phyloP scores from a whole-genome alignment of 495 filamentous ascomycete species.

The Aspergillus cristatus region DNA sequence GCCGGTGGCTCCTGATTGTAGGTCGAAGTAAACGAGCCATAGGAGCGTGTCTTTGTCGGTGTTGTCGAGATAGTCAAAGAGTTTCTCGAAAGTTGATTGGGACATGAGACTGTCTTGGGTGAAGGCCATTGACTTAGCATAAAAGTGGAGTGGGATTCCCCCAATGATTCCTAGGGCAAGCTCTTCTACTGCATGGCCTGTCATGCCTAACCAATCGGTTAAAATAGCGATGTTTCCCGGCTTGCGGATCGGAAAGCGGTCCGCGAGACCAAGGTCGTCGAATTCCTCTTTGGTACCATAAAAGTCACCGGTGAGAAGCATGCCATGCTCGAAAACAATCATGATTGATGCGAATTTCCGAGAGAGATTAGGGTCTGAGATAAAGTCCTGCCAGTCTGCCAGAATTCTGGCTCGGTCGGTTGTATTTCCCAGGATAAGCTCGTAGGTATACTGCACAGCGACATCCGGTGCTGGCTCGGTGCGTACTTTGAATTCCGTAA shows the following conservation, averaged over 20 bases:
- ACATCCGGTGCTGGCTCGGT: slow-evolving; percentile 19
- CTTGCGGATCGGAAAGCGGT: slow-evolving; percentile 11
- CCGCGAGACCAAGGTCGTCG: slow-evolving; percentile 14
- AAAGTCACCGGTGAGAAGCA: slow-evolving; percentile 19
- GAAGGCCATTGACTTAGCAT: slow-evolving; percentile 43
- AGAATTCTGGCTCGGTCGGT: slow-evolving; percentile 14
- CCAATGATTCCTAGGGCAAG: slow-evolving; percentile 10
- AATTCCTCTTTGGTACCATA: slow-evolving; percentile 22
- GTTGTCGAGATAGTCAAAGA: slow-evolving; percentile 36
- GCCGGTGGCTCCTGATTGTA: slow-evolving; percentile 35
- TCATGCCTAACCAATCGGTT: slow-evolving; percentile 41
- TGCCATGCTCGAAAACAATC: slow-evolving; percentile 12
- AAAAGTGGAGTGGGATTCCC: slow-evolving; percentile 23
- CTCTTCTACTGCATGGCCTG: slow-evolving; percentile 38
- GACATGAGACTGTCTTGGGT: slow-evolving; percentile 31
- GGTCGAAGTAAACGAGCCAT: slow-evolving; percentile 36
- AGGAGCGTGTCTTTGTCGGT: slow-evolving; percentile 33
- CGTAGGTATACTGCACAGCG: slow-evolving; percentile 19
- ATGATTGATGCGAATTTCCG: slow-evolving; percentile 37
- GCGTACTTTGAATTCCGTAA: slow-evolving; percentile 28
- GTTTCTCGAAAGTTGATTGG: slow-evolving; percentile 22
- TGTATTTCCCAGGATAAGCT: slow-evolving; percentile 22
- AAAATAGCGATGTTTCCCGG: slow-evolving; percentile 24
- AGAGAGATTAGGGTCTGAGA: slow-evolving; percentile 32
- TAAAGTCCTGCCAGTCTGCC: slow-evolving; percentile 19